phyloP scores from a whole-genome alignment of 345 rosid genomes.

The Cochlearia excelsa region DNA sequence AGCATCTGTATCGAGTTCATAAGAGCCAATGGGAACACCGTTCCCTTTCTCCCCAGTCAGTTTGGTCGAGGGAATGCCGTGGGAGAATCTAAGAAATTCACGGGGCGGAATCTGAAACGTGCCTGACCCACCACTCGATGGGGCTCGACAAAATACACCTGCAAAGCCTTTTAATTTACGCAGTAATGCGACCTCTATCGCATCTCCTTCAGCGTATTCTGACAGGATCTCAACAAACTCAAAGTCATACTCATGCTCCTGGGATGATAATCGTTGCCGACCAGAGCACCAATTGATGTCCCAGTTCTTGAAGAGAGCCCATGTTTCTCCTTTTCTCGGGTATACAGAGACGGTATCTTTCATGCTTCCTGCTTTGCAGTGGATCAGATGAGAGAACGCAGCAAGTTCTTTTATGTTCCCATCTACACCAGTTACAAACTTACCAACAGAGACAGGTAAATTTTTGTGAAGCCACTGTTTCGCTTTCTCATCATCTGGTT shows the following conservation, averaged over 20 bases:
- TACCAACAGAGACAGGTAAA: constrained; percentile 74
- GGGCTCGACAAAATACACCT: constrained; percentile 50
- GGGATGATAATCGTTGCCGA: background rate
- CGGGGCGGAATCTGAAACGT: constrained; percentile 39
- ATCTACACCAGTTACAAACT: constrained; percentile 41
- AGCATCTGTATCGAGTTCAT: constrained; percentile 80
- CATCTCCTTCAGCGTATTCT: constrained; percentile 43
- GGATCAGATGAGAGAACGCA: constrained; percentile 68
- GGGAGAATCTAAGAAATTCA: constrained; percentile 75
- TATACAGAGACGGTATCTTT: constrained; percentile 40
- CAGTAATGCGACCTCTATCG: constrained; percentile 48
- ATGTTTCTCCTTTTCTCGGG: constrained; percentile 67
- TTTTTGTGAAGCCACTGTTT: constrained; percentile 44
- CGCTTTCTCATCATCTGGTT: constrained; percentile 52
- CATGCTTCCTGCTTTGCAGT: constrained; percentile 34
- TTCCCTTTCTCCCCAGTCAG: constrained; percentile 59
- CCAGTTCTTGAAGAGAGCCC: constrained; percentile 92
- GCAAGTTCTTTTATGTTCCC: constrained; percentile 36
- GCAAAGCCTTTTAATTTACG: constrained; percentile 68
- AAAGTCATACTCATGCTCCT: constrained; percentile 41
- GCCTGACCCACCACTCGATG: constrained; percentile 27
- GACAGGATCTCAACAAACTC: constrained; percentile 73
- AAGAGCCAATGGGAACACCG: constrained; percentile 61
- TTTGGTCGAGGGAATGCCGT: constrained; percentile 63
- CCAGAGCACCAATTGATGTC: constrained; percentile 49